These are phyloP conservation scores for Nepenthes mirabilis DNA, from an alignment of 148 eudicot species.

Conservation along the genomic window DNA sequence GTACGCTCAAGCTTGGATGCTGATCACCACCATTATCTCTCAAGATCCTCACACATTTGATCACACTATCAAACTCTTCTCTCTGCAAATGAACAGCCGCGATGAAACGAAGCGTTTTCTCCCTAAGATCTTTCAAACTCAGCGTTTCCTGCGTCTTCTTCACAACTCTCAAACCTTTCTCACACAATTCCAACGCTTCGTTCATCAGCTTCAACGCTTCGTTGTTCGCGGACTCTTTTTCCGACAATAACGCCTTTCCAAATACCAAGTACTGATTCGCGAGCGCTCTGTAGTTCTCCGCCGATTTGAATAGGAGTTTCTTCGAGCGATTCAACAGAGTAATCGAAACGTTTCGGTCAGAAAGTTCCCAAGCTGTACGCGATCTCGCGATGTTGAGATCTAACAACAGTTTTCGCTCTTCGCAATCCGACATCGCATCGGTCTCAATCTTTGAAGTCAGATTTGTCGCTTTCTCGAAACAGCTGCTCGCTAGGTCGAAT, in stretches of 20 bases:
- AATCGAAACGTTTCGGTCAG: conserved; percentile 52
- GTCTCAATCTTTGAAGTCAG: conserved; percentile 39
- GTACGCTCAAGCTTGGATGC: conserved; percentile 89
- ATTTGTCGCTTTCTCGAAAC: conserved; percentile 82
- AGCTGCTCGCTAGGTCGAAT: conserved; percentile 47
- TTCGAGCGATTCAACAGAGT: conserved; percentile 62
- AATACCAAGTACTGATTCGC: conserved; percentile 61
- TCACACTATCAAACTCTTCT: conserved; percentile 80
- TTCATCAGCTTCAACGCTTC: conserved; percentile 3
- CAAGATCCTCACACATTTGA: conserved; percentile 85
- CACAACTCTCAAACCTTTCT: conserved; percentile 4
- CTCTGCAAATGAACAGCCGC: conserved; percentile 81
- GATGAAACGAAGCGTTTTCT: conserved; percentile 67
- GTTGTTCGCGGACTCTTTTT: conserved; percentile 13
- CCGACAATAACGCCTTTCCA: conserved; percentile 10
- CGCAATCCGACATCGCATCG: conserved; percentile 31
- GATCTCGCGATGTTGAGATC: conserved; percentile 70
- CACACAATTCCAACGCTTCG: conserved; percentile 3
- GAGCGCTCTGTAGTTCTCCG: conserved; percentile 38
- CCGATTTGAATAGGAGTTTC: conserved; percentile 39
- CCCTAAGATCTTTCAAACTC: conserved; percentile 37
- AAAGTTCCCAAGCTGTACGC: conserved; percentile 72
- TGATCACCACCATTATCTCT: conserved; percentile 44
- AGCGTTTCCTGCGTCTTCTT: conserved; percentile 1
- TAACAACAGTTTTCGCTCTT: conserved; percentile 60